Base-by-base conservation (phyloP, 2,329 filamentous ascomycete genomes). In the Colletotrichum salicis region DNA sequence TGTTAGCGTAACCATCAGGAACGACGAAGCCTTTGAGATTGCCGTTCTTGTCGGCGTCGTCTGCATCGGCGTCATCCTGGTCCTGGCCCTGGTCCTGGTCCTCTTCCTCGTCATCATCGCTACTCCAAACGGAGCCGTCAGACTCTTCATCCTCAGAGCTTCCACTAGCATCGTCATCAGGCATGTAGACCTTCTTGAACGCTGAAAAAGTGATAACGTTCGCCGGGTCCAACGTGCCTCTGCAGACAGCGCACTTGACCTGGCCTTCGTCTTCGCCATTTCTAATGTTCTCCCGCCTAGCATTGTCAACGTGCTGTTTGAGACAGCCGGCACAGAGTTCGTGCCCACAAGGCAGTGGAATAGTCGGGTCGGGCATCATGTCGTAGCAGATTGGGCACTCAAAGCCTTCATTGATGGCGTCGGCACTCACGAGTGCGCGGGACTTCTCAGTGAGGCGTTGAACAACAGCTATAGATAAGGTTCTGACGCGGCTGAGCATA, bases 311-410 rank as follows among this genome's bases (percentile, higher is more conserved):
- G 58, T 97, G 87, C 66, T 88, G 89, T 6, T 89, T 87, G 72
- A 96, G 91, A 78, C 95, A 97, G 73, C 95, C 92, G 1, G 87
- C 84, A 80, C 95, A 97, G 29, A 91, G 90, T 71, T 92, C 90
- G 77, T 97, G 95, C 2, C 95, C 95, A 77, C 95, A 97, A 1
- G 94, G 94, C 63, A 94, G 86, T 95, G 92, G 74, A 97, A 93
- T 3, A 89, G 89, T 0, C 94, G 93, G 73, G 24, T 95, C 95
- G 15, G 88, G 86, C 7, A 92, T 89, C 2, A 86, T 90, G 76
- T 97, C 95, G 70, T 93, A 91, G 79, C 95, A 97, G 24, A 96
- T 91, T 0, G 93, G 93, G 77, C 95, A 97, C 78, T 95, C 92
- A 61, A 96, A 94, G 2, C 85, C 87, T 61, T 71, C 56, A 51